Conservation (phyloP, 176 grass and related monocot genomes). For the Triticum timopheevii region DNA sequence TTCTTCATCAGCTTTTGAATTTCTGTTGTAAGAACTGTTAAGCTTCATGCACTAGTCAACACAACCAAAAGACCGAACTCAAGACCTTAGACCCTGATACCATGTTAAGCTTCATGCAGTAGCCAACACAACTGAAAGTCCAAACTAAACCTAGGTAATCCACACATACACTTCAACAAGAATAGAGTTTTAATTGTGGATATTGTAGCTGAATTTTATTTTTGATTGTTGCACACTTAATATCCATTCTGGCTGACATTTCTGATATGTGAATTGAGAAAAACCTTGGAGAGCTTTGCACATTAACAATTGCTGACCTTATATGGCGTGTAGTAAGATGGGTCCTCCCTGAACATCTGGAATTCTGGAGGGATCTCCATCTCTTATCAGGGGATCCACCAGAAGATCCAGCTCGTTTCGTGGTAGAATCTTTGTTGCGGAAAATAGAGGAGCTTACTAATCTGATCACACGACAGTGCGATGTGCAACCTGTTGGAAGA, state of each 20-base stretch:
- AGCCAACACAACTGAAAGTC: no score
- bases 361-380: no score
- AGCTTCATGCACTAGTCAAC: background rate
- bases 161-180: no score
- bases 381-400: background rate
- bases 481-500: background rate
- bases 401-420: background rate
- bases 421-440: background rate
- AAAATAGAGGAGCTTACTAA: background rate
- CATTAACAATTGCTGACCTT: background rate
- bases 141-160: no score
- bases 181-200: background rate
- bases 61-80: no score
- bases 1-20: no score
- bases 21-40: background rate
- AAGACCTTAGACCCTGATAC: no score
- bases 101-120: no score
- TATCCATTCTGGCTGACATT: background rate
- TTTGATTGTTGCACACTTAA: background rate
- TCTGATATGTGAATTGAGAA: background rate
- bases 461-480: no score
- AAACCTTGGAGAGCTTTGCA: background rate
- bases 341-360: background rate
- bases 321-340: background rate
- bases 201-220: background rate